Percentiles rank a stretch among this genome's conserved stretches.
Conservation (phyloP, 73 alveolate species). For the Symbiodinium natans region DNA sequence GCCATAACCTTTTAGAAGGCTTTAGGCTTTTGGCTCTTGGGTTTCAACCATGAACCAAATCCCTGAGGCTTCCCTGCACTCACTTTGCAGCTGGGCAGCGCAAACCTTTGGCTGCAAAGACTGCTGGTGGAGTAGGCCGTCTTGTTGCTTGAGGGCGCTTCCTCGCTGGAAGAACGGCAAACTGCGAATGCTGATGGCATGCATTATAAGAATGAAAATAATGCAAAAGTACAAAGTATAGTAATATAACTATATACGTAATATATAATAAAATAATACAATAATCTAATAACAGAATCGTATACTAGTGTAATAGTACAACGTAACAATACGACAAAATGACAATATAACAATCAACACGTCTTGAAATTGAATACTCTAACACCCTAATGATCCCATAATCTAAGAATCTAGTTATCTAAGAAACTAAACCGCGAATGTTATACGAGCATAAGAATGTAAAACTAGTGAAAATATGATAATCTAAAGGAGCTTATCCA, state of each 20-base stretch:
- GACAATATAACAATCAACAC: background rate
- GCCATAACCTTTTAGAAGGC: too few species aligned
- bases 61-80: background rate
- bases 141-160: slow-evolving; percentile 36
- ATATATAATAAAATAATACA: background rate
- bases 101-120: slow-evolving; percentile 44
- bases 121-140: slow-evolving; percentile 4
- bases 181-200: background rate
- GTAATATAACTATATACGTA: background rate
- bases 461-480: too few species aligned
- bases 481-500: too few species aligned
- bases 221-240: background rate
- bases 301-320: background rate
- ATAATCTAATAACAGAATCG: background rate
- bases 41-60: background rate
- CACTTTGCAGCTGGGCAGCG: background rate
- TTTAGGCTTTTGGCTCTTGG: too few species aligned
- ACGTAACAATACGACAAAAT: background rate
- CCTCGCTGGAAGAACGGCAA: background rate
- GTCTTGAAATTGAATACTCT: too few species aligned
- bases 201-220: background rate
- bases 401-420: too few species aligned
- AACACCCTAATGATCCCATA: too few species aligned
- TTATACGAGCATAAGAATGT: too few species aligned
- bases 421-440: too few species aligned